Percentiles rank a stretch among this genome's conserved stretches.
phyloP scores from a whole-genome alignment of 768 basidiomycete species.

The Infundibulicybe gibba region DNA sequence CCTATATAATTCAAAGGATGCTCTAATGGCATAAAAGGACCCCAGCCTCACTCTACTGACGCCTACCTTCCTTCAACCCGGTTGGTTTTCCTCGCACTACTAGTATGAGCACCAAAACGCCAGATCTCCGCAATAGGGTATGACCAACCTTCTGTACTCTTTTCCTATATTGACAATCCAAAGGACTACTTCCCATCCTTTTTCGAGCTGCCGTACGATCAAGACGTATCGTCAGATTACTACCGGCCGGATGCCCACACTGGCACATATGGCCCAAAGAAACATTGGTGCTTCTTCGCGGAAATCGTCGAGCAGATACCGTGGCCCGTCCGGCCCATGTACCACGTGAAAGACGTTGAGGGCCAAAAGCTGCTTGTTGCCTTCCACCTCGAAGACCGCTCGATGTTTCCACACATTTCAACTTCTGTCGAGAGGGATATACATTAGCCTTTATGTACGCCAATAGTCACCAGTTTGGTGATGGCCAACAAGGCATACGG shows the following conservation, averaged over 20 bases:
- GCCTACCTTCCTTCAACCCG: too few relatives aligned
- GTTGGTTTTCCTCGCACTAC: too few relatives aligned
- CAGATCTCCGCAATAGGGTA: too few relatives aligned
- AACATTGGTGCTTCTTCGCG: conserved; percentile 16
- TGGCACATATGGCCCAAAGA: conserved; percentile 4
- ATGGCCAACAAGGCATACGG: conserved; percentile 11
- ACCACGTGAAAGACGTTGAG: conserved; percentile 10
- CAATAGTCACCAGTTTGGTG: conserved; percentile 8
- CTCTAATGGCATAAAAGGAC: too few relatives aligned
- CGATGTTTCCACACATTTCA: conserved; percentile 1
- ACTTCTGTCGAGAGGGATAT: conserved; percentile 6
- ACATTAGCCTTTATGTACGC: conserved; percentile 15
- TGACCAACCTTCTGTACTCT: too few relatives aligned
- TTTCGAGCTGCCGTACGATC: too few relatives aligned
- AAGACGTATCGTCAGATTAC: too few relatives aligned
- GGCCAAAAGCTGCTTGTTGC: conserved; percentile 5
- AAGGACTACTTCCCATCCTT: too few relatives aligned
- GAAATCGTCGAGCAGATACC: conserved; percentile 8
- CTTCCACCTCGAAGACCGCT: conserved; percentile 10
- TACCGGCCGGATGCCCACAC: conserved; percentile 2
- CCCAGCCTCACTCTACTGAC: too few relatives aligned
- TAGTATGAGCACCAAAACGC: too few relatives aligned
- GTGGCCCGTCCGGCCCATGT: conserved; percentile 6
- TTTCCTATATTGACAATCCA: too few relatives aligned
- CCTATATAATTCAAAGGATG: too few relatives aligned